phyloP scores from a whole-genome alignment of 352 stramenopile species.

The Pythium plurisporium region DNA sequence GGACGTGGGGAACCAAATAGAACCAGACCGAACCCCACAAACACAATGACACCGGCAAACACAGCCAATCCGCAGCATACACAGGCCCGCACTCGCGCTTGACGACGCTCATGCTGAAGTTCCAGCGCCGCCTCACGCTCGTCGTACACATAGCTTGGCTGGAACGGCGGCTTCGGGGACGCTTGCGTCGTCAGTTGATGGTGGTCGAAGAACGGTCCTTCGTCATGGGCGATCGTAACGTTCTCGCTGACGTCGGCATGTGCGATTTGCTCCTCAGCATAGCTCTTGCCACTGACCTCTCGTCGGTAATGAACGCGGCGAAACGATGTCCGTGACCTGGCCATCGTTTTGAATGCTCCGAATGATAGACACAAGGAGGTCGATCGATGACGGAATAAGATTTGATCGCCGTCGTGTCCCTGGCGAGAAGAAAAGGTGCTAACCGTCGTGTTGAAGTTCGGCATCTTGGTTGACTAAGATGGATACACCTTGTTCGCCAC shows the following conservation, averaged over 20 bases:
- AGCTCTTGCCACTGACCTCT: neutral
- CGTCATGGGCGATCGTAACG: too few species aligned
- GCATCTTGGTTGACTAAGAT: conserved; percentile 8
- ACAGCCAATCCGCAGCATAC: conserved; percentile 10
- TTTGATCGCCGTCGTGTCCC: conserved; percentile 2
- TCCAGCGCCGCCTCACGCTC: neutral
- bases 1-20: conserved; percentile 1
- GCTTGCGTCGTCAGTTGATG: neutral
- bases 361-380: neutral
- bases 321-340: neutral
- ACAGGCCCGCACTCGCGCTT: neutral
- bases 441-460: conserved; percentile 22
- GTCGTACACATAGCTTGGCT: conserved; percentile 12
- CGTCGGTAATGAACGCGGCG: neutral
- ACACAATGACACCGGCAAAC: conserved; percentile 1
- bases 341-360: neutral
- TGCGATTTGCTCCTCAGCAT: neutral
- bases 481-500: conserved; percentile 10
- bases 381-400: neutral
- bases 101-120: conserved; percentile 1
- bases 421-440: neutral
- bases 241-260: neutral
- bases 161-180: neutral
- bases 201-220: too few species aligned
- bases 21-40: conserved; percentile 11